Evolutionary conservation across 257 asterid genomes (phyloP).

Genomic region (Catharanthus roseus): DNA sequence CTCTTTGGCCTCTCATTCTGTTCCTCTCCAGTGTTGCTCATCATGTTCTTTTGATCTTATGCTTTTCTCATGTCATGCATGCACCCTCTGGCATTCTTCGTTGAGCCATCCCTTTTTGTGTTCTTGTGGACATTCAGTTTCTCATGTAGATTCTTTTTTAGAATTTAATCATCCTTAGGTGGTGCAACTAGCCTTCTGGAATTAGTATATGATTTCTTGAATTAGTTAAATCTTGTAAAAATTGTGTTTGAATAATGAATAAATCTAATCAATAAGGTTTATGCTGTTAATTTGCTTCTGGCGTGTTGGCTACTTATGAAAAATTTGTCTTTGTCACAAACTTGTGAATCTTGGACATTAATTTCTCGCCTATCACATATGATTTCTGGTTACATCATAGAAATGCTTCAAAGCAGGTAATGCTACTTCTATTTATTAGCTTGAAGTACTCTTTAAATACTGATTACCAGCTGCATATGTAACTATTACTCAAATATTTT

Average conservation of each 20-base stretch:
- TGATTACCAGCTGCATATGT: constrained; percentile 17
- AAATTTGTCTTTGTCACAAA: not conserved
- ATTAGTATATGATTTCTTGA: not conserved
- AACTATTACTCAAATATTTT: constrained; percentile 7
- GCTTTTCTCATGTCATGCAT: not conserved
- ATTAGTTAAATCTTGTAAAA: not conserved
- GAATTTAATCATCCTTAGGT: not conserved
- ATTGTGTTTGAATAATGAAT: not conserved
- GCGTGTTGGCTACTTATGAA: not conserved
- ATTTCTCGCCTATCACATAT: not conserved
- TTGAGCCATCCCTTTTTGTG: not conserved
- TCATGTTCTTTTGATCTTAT: not conserved
- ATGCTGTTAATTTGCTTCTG: not conserved
- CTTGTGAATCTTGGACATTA: not conserved
- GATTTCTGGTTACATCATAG: not conserved
- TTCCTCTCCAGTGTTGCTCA: constrained; percentile 11
- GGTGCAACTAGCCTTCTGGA: not conserved
- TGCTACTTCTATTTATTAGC: not conserved
- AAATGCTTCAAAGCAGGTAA: not conserved
- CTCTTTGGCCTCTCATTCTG: not conserved
- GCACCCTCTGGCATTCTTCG: not conserved
- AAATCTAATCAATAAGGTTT: not conserved
- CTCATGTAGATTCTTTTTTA: not conserved
- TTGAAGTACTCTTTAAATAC: constrained; percentile 9
- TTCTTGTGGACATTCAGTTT: not conserved